Evolutionary conservation across 2,329 filamentous ascomycete species (phyloP).

Genomic region (Diaporthe sp.): DNA sequence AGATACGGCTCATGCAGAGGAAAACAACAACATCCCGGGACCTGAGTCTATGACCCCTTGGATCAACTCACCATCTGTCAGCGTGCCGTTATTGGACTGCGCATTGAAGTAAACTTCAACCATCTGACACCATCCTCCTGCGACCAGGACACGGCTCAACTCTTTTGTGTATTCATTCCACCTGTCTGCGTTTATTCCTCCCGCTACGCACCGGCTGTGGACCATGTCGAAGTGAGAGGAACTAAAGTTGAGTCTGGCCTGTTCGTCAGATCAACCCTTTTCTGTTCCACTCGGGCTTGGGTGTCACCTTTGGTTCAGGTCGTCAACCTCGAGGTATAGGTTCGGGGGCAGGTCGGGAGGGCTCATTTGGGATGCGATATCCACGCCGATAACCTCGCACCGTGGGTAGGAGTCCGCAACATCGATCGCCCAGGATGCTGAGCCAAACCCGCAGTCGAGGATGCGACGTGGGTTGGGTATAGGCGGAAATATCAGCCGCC

Average conservation of each 20-base stretch:
- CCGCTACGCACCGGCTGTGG: slow-evolving; percentile 80
- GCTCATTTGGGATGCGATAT: slow-evolving; percentile 79
- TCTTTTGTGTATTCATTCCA: slow-evolving; percentile 85
- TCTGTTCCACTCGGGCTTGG: neutral
- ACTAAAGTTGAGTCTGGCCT: slow-evolving; percentile 77
- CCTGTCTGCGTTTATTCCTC: slow-evolving; percentile 78
- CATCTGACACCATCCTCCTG: slow-evolving; percentile 89
- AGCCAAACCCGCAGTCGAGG: slow-evolving; percentile 80
- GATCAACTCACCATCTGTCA: slow-evolving; percentile 77
- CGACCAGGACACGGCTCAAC: slow-evolving; percentile 78
- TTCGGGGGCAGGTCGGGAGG: slow-evolving; percentile 76
- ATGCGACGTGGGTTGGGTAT: slow-evolving; percentile 70
- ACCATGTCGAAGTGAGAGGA: slow-evolving; percentile 80
- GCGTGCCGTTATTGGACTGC: slow-evolving; percentile 87
- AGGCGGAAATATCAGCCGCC: slow-evolving; percentile 78
- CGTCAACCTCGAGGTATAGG: slow-evolving; percentile 79
- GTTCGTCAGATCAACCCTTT: slow-evolving; percentile 47
- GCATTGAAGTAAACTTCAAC: slow-evolving; percentile 89
- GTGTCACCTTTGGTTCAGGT: slow-evolving; percentile 74
- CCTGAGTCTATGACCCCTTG: slow-evolving; percentile 72
- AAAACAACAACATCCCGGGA: no score
- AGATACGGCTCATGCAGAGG: neutral
- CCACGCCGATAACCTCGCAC: slow-evolving; percentile 79
- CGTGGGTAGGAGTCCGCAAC: slow-evolving; percentile 75
- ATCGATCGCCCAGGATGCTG: slow-evolving; percentile 79